Conservation (phyloP, 140 eudicot species). For the Oenanthe javanica region DNA sequence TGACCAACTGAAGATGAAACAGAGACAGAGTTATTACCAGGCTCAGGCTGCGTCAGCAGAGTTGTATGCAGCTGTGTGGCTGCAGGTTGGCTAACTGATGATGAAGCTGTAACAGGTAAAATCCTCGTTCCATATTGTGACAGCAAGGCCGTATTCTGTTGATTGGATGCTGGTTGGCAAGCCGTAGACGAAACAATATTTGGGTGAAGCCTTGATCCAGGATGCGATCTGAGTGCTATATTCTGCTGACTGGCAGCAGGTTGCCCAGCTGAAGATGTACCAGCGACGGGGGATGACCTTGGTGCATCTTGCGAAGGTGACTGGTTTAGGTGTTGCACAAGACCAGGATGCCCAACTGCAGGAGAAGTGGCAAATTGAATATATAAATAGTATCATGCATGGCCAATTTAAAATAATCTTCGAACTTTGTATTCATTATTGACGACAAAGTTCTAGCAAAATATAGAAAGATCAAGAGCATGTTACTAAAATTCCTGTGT, state of each 20-base stretch:
- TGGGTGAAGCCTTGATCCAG: neutral
- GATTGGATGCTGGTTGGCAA: constrained; percentile 23
- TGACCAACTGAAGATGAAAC: constrained; percentile 18
- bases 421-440: neutral
- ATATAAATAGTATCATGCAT: neutral
- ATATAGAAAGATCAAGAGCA: neutral
- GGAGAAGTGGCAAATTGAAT: constrained; percentile 1
- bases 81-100: neutral
- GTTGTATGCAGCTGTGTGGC: neutral
- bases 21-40: neutral
- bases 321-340: constrained; percentile 26
- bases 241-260: neutral
- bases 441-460: neutral
- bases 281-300: constrained; percentile 17
- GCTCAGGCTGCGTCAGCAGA: neutral
- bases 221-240: neutral
- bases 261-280: neutral
- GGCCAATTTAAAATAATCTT: neutral
- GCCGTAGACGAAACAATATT: neutral
- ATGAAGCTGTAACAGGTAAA: neutral
- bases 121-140: constrained; percentile 15
- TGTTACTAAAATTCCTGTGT: neutral
- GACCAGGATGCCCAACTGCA: constrained; percentile 35
- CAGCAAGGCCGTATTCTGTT: constrained; percentile 15
- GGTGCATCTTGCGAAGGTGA: constrained; percentile 17